Evolutionary conservation across 441 rosid species (phyloP), one percentile per base, ranked within the genome.

Genomic region (Iberis amara): DNA sequence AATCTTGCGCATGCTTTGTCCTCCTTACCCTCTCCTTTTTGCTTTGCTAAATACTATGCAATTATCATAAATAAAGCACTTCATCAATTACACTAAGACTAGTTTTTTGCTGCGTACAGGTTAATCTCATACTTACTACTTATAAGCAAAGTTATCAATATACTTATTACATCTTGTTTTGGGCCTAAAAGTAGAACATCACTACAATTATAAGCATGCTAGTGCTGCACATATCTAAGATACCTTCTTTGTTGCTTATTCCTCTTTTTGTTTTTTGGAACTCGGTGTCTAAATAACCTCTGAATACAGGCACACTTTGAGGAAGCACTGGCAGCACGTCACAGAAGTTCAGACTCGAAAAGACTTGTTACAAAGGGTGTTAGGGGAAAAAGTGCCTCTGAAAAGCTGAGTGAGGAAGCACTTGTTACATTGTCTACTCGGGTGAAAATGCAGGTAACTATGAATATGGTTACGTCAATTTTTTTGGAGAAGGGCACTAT

Each of bases 271-370:
- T 39, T 6, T 7, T 46, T 41, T 36, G 31, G 43, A 40, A 23
- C 5, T 41, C 4, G 4, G 43, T 67, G 47, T 41, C 57, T 50
- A 40, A 63, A 32, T 62, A 43, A 40, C 62, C 52, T 73, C 61
- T 50, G 66, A 61, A 36, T 75, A 57, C 68, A 92, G 96, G 78
- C 84, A 67, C 96, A 92, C 74, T 92, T 92, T 73, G 96, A 92
- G 68, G 98, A 92, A 71, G 98, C 82, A 47, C 65, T 92, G 69
- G 80, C 95, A 44, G 94, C 89, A 39, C 87, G 91, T 55, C 73
- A 66, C 59, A 88, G 81, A 76, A 80, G 94, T 69, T 82, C 92
- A 59, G 94, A 84, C 49, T 79, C 85, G 39, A 82, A 82, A 58
- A 89, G 84, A 77, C 78, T 78, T 46, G 77, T 79, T 55, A 77